phyloP scores from a whole-genome alignment of 768 basidiomycete genomes.

The Pisolithus orientalis region DNA sequence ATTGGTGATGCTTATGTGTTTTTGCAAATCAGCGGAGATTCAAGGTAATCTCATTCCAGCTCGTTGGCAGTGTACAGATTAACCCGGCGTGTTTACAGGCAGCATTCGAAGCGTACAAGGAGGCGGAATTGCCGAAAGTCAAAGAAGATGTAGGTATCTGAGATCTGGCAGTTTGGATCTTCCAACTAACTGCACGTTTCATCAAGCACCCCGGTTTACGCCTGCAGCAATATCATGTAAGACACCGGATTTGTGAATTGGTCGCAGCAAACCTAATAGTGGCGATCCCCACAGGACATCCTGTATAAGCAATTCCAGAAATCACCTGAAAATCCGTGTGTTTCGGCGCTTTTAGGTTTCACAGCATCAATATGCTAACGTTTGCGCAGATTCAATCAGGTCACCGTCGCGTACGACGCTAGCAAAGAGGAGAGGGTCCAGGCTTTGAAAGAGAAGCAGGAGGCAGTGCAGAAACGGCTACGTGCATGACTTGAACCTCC shows the following conservation, averaged over 20 bases:
- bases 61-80: not conserved
- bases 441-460: conserved; percentile 63
- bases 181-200: conserved; percentile 6
- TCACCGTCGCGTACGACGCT: conserved; percentile 73
- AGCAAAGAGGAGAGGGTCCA: conserved; percentile 80
- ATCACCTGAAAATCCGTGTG: conserved; percentile 91
- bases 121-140: conserved; percentile 76
- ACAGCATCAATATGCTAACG: conserved; percentile 2
- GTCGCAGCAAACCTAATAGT: conserved; percentile 2
- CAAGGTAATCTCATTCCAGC: conserved; percentile 46
- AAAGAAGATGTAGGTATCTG: conserved; percentile 59
- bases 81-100: conserved; percentile 36
- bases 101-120: conserved; percentile 87
- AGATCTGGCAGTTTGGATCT: not conserved
- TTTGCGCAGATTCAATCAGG: conserved; percentile 72
- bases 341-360: not conserved
- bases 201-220: conserved; percentile 81
- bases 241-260: not conserved
- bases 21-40: conserved; percentile 61
- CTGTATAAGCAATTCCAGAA: conserved; percentile 96
- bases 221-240: conserved; percentile 81
- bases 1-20: conserved; percentile 7
- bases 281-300: conserved; percentile 49
- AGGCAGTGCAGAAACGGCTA: conserved; percentile 60
- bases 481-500: conserved; percentile 27